Base-by-base conservation (phyloP, 805 yeast genomes). In the Kluyveromyces lactis region DNA sequence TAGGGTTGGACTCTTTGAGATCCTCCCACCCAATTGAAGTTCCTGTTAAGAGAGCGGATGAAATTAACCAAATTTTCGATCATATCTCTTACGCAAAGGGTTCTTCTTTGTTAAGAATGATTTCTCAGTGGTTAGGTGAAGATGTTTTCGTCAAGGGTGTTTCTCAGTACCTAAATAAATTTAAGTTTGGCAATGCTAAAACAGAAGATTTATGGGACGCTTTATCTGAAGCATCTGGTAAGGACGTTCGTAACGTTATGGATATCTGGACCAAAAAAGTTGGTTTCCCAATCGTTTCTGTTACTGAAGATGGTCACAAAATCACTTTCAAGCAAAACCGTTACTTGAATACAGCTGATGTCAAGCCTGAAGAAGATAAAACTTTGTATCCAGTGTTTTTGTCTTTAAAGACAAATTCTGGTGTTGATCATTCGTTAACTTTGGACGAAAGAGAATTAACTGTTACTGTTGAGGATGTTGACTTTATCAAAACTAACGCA, bases 1-100 rank as follows among this genome's bases (percentile, higher is more conserved):
- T 86, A 53, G 62, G 71, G 7, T 70, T 86, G 46, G 95, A 86
- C 58, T 75, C 86, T 8, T 71, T 86, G 46, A 78, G 94, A 60
- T 77, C 86, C 4, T 82, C 92, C 19, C 95, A 84, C 59, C 92
- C 94, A 31, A 79, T 84, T 48, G 89, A 84, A 61, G 90, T 84
- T 28, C 87, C 90, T 13, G 85, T 85, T 21, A 73, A 76, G 57
- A 72, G 72, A 47, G 89, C 87, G 17, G 82, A 77, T 51, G 89
- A 84, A 56, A 81, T 84, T 50, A 81, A 81, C 59, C 92, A 84
- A 67, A 81, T 84, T 48, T 84, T 84, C 56, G 94, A 84, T 60
- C 85, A 87, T 32, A 84, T 84, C 50, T 82, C 92, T 8, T 84
- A 84, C 60, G 69, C 82, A 26, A 84, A 84, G 63, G 95, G 95